Percentiles rank a stretch among this genome's conserved stretches.
Evolutionary conservation across 169 alveolate species (phyloP).

Genomic region (Plasmodium gallinaceum): DNA sequence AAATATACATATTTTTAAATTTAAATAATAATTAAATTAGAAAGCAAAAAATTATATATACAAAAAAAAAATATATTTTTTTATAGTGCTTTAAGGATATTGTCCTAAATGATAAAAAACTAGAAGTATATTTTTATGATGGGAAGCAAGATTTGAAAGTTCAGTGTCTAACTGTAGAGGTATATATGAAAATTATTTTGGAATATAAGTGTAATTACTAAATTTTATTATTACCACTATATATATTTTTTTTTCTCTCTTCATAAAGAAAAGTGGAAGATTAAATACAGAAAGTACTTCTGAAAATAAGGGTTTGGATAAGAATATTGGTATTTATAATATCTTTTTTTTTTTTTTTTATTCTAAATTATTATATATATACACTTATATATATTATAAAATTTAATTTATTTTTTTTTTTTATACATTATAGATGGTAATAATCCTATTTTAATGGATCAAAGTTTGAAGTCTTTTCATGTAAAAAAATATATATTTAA

Average conservation of each 20-base stretch:
- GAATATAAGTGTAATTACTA: not conserved
- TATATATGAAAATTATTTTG: not conserved
- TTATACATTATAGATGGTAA: slow-evolving; percentile 53
- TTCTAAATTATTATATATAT: slow-evolving; percentile 1
- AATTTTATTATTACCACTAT: not conserved
- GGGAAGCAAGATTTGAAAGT: slow-evolving; percentile 90
- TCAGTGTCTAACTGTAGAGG: slow-evolving; percentile 83
- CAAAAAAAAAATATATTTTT: not conserved
- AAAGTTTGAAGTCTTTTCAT: slow-evolving; percentile 66
- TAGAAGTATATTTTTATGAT: slow-evolving; percentile 90
- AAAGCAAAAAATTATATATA: not conserved
- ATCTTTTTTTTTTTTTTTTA: no score
- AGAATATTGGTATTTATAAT: not conserved
- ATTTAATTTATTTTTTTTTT: slow-evolving; percentile 9
- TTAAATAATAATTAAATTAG: not conserved
- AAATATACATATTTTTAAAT: slow-evolving; percentile 5
- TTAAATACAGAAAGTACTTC: not conserved
- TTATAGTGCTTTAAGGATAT: slow-evolving; percentile 85
- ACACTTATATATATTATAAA: slow-evolving; percentile 2
- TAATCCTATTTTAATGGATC: slow-evolving; percentile 29
- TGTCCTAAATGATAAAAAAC: slow-evolving; percentile 83
- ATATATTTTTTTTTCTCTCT: not conserved
- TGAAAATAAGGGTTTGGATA: slow-evolving; percentile 16
- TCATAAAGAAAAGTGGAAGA: slow-evolving; percentile 16
- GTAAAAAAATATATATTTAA: slow-evolving; percentile 30